A percentile compares a stretch with the other conserved stretches of the same genome.
Evolutionary conservation across 306 rosid species (phyloP).

Genomic region (Glycyrrhiza uralensis): DNA sequence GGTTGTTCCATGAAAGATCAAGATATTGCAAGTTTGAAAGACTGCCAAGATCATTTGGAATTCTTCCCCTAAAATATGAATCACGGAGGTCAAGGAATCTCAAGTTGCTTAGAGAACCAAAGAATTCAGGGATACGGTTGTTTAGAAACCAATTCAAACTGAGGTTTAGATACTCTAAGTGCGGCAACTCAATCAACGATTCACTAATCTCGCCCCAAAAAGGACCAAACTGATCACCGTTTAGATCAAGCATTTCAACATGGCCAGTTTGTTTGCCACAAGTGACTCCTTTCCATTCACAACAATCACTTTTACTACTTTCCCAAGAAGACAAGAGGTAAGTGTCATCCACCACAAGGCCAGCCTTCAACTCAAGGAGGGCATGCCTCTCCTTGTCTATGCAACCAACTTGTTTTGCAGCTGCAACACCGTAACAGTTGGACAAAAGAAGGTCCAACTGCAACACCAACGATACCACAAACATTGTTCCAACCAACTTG

Average conservation of each 20-base stretch:
- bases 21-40: background rate
- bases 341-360: background rate
- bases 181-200: background rate
- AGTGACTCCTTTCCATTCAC: background rate
- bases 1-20: background rate
- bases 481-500: background rate
- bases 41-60: background rate
- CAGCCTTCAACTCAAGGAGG: background rate
- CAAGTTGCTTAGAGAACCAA: background rate
- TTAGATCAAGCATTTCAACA: background rate
- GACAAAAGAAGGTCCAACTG: background rate
- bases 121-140: background rate
- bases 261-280: constrained; percentile 5
- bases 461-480: background rate
- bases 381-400: background rate
- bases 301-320: background rate
- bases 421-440: background rate
- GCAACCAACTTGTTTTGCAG: background rate
- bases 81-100: background rate
- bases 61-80: background rate
- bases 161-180: background rate
- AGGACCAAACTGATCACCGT: background rate
- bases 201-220: background rate
- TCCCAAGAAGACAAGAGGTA: background rate
- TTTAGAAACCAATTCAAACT: background rate